Evolutionary conservation across 2,329 filamentous ascomycete genomes (phyloP).

Genomic region (Chaetomium globosum): DNA sequence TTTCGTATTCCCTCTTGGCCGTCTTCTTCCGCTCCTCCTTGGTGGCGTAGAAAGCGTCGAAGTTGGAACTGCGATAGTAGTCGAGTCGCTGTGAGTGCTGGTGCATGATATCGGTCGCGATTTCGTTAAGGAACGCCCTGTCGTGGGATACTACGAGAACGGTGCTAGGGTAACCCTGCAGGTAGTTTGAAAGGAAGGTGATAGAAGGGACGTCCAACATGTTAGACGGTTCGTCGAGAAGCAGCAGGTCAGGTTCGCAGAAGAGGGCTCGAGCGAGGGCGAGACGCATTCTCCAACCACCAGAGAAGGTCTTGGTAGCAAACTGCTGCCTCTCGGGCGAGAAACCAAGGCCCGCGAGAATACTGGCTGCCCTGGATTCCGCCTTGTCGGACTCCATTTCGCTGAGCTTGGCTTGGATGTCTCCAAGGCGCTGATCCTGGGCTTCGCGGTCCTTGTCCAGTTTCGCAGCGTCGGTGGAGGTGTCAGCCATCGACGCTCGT

Average conservation of each 20-base stretch:
- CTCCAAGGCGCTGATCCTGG: slow-evolving; percentile 84
- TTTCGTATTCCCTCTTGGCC: slow-evolving; percentile 96
- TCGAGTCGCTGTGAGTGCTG: slow-evolving; percentile 96
- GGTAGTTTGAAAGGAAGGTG: slow-evolving; percentile 94
- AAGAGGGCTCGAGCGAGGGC: slow-evolving; percentile 93
- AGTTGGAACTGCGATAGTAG: slow-evolving; percentile 98
- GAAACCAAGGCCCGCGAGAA: slow-evolving; percentile 95
- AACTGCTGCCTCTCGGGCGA: slow-evolving; percentile 88
- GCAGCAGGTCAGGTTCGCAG: slow-evolving; percentile 91
- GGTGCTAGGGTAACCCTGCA: slow-evolving; percentile 91
- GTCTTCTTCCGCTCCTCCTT: slow-evolving; percentile 97
- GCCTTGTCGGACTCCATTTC: slow-evolving; percentile 99
- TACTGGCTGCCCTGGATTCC: slow-evolving; percentile 91
- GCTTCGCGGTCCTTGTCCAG: slow-evolving; percentile 87
- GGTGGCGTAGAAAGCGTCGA: slow-evolving; percentile 95
- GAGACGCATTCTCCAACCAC: slow-evolving; percentile 99
- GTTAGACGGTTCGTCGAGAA: slow-evolving; percentile 99
- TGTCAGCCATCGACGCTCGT: slow-evolving; percentile 81
- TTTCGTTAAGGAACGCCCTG: slow-evolving; percentile 96
- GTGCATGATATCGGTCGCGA: slow-evolving; percentile 98
- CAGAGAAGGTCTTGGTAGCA: slow-evolving; percentile 96
- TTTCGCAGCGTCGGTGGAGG: slow-evolving; percentile 81
- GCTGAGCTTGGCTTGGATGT: slow-evolving; percentile 86
- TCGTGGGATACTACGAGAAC: slow-evolving; percentile 98
- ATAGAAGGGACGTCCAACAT: slow-evolving; percentile 99